Conservation (phyloP, 2,329 filamentous ascomycete genomes). For the Colletotrichum brevisporum region DNA sequence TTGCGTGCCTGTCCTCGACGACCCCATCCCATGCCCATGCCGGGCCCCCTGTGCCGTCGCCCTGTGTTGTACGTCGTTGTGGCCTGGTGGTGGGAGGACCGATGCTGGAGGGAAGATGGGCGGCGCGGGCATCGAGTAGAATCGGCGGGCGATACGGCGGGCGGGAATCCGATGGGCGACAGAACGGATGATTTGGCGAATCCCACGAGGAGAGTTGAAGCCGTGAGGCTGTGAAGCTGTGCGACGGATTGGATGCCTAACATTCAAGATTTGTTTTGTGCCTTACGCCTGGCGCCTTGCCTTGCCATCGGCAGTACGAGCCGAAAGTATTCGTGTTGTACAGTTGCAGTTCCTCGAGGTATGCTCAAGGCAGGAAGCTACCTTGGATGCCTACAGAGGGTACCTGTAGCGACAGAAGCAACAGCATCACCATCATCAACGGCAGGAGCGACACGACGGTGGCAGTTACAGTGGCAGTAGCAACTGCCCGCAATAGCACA, state of each 20-base stretch:
- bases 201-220: background rate
- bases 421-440: too few relatives aligned
- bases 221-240: too few relatives aligned
- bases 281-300: too few relatives aligned
- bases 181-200: constrained; percentile 11
- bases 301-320: too few relatives aligned
- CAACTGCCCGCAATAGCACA: background rate
- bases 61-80: background rate
- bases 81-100: background rate
- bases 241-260: too few relatives aligned
- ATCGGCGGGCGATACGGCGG: constrained; percentile 7
- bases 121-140: constrained; percentile 17
- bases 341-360: too few relatives aligned
- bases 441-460: background rate
- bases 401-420: background rate
- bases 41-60: background rate
- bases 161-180: background rate
- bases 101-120: constrained; percentile 13
- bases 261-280: too few relatives aligned
- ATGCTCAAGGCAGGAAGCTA: background rate
- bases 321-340: too few relatives aligned
- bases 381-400: background rate
- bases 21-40: constrained; percentile 9
- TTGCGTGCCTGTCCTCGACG: background rate
- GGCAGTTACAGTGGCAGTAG: background rate